Base-by-base conservation (phyloP, 73 alveolate species). In the Paramecium biaurelia region DNA sequence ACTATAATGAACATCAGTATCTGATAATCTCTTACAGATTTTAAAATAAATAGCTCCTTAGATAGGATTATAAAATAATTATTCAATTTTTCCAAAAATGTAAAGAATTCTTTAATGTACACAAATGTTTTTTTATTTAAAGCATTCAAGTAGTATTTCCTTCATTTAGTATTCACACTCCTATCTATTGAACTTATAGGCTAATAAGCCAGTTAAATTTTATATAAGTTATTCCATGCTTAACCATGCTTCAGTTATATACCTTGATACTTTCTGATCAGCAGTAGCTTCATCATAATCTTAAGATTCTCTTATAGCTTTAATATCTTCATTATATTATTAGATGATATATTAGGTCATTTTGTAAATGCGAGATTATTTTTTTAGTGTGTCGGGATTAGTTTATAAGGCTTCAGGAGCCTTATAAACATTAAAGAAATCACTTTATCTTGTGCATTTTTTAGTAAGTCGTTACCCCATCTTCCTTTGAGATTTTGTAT, bases 1-100 rank as follows among this genome's bases (percentile, higher is more conserved):
- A 10, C 12, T 38, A 24, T 23, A 47, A 47, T 79, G 72, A n/a
- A 24, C 24, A 2, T 79, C 56, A n/a, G 47, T 79, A 21, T 79
- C 90, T 43, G 90, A 79, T 20, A 79, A 26, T 43, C 90, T 42
- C n/a, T 79, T 79, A 47, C 90, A 79, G 3, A 43, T 24, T 79
- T 79, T 79, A 18, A 21, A 79, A 45, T 79, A 79, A 4, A 41
- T 42, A 11, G 72, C 90, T 24, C 63, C 90, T 42, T 32, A 10
- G 2, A 79, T 42, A 21, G 90, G 90, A 45, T 79, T 79, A 24
- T 24, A 47, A 43, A 43, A 79, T 18, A 41, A 43, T 43, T 79
- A 23, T 79, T 79, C 90, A 12, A 79, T 24, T 43, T 79, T 79
- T 20, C 90, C 90, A 79, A 79, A 79, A 23, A 79, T 41, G 32